phyloP scores from a whole-genome alignment of 495 filamentous ascomycete species.

The Annulohypoxylon moriforme region DNA sequence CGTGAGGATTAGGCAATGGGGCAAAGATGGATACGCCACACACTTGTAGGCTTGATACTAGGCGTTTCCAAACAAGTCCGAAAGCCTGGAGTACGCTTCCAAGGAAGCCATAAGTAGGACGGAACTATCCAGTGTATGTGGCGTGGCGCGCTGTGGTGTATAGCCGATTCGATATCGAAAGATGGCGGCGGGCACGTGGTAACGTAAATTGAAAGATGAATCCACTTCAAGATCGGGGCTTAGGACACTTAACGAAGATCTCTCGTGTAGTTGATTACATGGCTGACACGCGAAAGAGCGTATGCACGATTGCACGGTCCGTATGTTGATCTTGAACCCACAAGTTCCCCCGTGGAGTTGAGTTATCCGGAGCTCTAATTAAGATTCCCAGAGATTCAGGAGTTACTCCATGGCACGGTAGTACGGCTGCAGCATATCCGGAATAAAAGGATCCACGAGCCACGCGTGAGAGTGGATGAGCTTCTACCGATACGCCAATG shows the following conservation, averaged over 20 bases:
- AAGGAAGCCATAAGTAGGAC: conserved; percentile 22
- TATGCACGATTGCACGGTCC: not conserved
- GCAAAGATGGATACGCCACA: not conserved
- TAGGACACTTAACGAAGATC: not conserved
- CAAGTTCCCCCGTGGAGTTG: not conserved
- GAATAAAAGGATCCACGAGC: conserved; percentile 53
- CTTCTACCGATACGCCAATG: conserved; percentile 65
- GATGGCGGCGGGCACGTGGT: conserved; percentile 16
- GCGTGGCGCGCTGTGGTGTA: conserved; percentile 59
- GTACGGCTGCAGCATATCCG: conserved; percentile 59
- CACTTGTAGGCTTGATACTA: conserved; percentile 40
- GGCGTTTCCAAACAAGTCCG: conserved; percentile 39
- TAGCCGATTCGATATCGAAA: conserved; percentile 36
- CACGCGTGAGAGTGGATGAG: conserved; percentile 59
- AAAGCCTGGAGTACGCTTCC: too few relatives aligned
- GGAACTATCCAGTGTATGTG: conserved; percentile 61
- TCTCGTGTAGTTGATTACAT: not conserved
- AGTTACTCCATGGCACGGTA: conserved; percentile 28
- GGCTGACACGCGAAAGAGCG: not conserved
- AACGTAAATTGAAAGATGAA: not conserved
- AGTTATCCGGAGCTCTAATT: not conserved
- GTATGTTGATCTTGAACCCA: not conserved
- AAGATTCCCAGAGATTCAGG: not conserved
- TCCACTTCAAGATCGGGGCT: not conserved
- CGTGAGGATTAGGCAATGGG: not conserved